phyloP scores from a whole-genome alignment of 768 basidiomycete genomes.

The Suillus clintonianus region DNA sequence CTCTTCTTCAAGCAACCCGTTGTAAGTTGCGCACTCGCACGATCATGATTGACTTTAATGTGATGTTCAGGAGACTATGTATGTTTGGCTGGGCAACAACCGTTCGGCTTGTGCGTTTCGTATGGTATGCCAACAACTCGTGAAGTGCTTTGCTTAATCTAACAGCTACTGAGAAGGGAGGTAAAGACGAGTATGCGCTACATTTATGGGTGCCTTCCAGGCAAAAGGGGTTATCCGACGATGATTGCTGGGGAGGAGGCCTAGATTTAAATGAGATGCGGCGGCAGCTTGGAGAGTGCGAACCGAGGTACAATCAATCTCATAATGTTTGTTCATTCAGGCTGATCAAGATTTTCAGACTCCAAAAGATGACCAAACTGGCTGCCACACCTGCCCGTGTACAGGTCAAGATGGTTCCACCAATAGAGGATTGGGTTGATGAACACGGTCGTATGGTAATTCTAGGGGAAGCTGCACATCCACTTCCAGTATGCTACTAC shows the following conservation, averaged over 20 bases:
- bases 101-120: conserved; percentile 22
- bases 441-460: conserved; percentile 47
- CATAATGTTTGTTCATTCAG: not conserved
- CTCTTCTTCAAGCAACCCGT: conserved; percentile 24
- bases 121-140: conserved; percentile 15
- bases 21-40: conserved; percentile 13
- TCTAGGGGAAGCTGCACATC: conserved; percentile 65
- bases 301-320: conserved; percentile 36
- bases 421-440: conserved; percentile 52
- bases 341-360: conserved; percentile 22
- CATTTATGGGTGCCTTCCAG: conserved; percentile 32
- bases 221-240: conserved; percentile 27
- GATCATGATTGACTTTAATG: no score
- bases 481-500: conserved; percentile 43
- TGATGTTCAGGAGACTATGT: conserved; percentile 9
- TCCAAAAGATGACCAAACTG: conserved; percentile 39
- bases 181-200: conserved; percentile 35
- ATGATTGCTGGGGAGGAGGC: conserved; percentile 35
- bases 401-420: conserved; percentile 38
- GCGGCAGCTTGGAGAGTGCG: conserved; percentile 30
- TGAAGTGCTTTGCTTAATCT: not conserved
- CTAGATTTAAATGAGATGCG: conserved; percentile 35
- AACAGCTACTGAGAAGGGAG: conserved; percentile 33
- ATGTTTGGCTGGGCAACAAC: conserved; percentile 24
- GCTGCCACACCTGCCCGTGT: conserved; percentile 36